These are phyloP conservation scores for Auricularia sp. DNA, from an alignment of 768 basidiomycete species.

Conservation along the genomic window DNA sequence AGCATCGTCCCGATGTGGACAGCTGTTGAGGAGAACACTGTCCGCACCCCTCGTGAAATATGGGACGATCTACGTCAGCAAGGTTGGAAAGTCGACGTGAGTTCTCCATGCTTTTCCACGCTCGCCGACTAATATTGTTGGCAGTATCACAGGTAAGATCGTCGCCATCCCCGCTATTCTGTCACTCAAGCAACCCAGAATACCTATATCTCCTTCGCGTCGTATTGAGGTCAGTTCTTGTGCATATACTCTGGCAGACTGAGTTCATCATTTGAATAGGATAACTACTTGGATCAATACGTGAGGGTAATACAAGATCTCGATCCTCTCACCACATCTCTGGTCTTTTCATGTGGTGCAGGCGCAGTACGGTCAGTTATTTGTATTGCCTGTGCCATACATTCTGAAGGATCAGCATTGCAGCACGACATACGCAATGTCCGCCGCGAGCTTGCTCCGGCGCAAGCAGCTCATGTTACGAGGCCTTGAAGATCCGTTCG, in stretches of 20 bases:
- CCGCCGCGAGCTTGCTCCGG: conserved; percentile 79
- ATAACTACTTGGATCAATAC: conserved; percentile 95
- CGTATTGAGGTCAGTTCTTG: conserved; percentile 63
- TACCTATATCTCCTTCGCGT: conserved; percentile 89
- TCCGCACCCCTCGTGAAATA: conserved; percentile 81
- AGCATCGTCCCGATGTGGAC: conserved; percentile 92
- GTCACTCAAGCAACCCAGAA: conserved; percentile 33
- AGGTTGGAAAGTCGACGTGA: conserved; percentile 88
- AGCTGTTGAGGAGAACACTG: conserved; percentile 68
- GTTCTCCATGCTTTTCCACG: conserved; percentile 15
- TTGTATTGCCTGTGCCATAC: not conserved
- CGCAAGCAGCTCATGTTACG: conserved; percentile 57
- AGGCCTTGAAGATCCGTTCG: conserved; percentile 75
- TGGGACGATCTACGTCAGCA: conserved; percentile 69
- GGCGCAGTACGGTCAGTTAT: conserved; percentile 65
- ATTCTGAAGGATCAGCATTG: not conserved
- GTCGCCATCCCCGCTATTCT: not conserved
- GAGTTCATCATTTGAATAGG: conserved; percentile 30
- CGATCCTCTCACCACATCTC: conserved; percentile 69
- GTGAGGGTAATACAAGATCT: conserved; percentile 67
- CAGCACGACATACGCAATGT: conserved; percentile 33
- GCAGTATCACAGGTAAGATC: conserved; percentile 2
- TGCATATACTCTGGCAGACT: not conserved
- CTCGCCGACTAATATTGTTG: conserved; percentile 5
- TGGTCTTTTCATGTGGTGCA: conserved; percentile 96